Evolutionary conservation across 164 flowering plant genomes (phyloP), one percentile per base, ranked within the genome.

Genomic region (Dillenia turbinata): DNA sequence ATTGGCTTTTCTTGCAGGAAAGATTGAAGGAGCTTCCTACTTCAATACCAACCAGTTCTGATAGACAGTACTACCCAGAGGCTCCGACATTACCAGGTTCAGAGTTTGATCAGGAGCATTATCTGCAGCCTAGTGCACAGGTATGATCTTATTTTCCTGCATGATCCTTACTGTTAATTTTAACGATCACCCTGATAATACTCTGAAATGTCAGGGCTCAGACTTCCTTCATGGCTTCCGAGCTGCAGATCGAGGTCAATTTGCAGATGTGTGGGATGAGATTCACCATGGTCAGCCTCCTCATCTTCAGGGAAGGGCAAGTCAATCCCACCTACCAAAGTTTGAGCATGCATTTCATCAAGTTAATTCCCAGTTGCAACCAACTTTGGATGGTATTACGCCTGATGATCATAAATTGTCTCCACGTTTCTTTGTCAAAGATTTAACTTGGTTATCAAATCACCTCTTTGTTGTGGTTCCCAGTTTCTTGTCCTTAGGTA

Each of bases 221-320:
- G 86, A 81, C 52, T 94, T 94, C 62, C 73, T 89, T 40, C 65
- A 61, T 45, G 78, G 78, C 54, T 85, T 85, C 71, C 86, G 65
- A 46, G 59, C 86, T 63, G 78, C 73, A 16, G 78, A 73, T 65
- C 84, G 76, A 49, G 76, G 72, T 60, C 79, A 76, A 55, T 57
- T 91, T 66, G 66, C 77, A 1, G 83, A 77, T 69, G 95, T 78
- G 22, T 94, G 98, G 98, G 72, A 91, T 65, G 96, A 91, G 59
- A 68, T 86, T 45, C 89, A 83, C 26, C 75, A 48, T 44, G 78
- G 88, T 68, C 77, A 57, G 50, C 75, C 53, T 69, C 70, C 77
- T 62, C 68, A 19, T 59, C 44, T 48, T 53, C 83, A 61, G 40
- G 73, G 70, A 13, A 67, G 75, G 53, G 66, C 62, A 54, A 58